Conservation (phyloP, 768 basidiomycete species). For the Xerocomus spinulosus region DNA sequence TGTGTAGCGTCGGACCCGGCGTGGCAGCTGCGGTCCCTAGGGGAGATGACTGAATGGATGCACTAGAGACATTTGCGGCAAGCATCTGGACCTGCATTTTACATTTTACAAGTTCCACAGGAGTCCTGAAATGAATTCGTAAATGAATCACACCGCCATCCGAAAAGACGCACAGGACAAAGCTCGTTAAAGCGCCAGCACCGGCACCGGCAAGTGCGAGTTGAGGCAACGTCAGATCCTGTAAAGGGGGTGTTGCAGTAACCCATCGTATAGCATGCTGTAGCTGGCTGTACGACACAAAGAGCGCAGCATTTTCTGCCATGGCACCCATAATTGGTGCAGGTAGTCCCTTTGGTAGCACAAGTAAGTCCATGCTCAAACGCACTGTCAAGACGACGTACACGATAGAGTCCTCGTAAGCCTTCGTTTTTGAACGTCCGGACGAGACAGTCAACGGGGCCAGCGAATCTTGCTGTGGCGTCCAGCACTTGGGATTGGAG, state of each 20-base stretch:
- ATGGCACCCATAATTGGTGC: constrained; percentile 90
- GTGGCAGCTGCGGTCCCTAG: constrained; percentile 14
- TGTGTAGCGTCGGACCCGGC: constrained; percentile 8
- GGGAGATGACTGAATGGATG: constrained; percentile 11
- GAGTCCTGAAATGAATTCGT: constrained; percentile 51
- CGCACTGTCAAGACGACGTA: constrained; percentile 36
- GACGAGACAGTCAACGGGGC: constrained; percentile 81
- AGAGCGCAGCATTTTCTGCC: constrained; percentile 86
- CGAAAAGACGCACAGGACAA: constrained; percentile 62
- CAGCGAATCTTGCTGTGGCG: constrained; percentile 63
- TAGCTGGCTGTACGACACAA: constrained; percentile 77
- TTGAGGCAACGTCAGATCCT: constrained; percentile 57
- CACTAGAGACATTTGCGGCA: constrained; percentile 23
- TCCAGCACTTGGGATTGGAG: constrained; percentile 88
- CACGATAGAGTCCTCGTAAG: constrained; percentile 79
- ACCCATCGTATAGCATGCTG: constrained; percentile 54
- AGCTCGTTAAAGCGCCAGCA: constrained; percentile 84
- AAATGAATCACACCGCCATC: too few relatives aligned
- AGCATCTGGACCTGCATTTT: constrained; percentile 98
- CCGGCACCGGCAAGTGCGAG: constrained; percentile 77
- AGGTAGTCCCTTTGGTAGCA: constrained; percentile 67
- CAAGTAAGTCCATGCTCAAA: background rate
- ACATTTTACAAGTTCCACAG: constrained; percentile 93
- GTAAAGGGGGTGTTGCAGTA: constrained; percentile 32
- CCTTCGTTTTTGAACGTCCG: constrained; percentile 84